Evolutionary conservation across 2,329 filamentous ascomycete genomes (phyloP), one percentile per base, ranked within the genome.

Genomic region (Colletotrichum sp.): DNA sequence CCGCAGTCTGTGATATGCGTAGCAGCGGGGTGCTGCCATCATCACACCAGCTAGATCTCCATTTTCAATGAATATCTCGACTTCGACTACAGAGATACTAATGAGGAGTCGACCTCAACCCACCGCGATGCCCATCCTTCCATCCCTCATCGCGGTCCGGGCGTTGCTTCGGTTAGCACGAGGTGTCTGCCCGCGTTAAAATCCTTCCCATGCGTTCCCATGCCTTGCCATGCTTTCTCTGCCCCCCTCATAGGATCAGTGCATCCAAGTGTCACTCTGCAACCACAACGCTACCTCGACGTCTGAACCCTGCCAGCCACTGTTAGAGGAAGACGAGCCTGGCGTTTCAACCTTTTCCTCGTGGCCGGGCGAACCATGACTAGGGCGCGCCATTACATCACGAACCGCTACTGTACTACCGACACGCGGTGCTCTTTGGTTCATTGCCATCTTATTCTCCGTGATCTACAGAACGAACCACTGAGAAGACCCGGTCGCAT

Each of bases 261-360:
- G 73, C 73, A 68, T 64, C 30, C 70, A 48, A 73, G 69, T 67
- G 43, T 68, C 64, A 64, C 27, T 48, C 28, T 48, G 62, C 36
- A 36, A 65, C 36, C 60, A 22, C 39, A 65, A 64, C 64, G 34
- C n/a, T 34, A 22, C 25, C 48, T 52, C 48, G 39, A 73, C 22
- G 43, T 36, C 69, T 52, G 39, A 68, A 73, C 73, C 73, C 73
- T 75, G 73, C 62, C 43, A 76, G 56, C 62, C 48, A 73, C 61
- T 76, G 74, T 76, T 30, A 32, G 74, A 74, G 70, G 70, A 76
- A 74, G 58, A 66, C 15, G 36, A 74, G 74, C 48, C 74, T 68
- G 58, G 58, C 30, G 74, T 76, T 76, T 74, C 70, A 74, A 76
- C 64, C 36, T 32, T 43, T 18, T 12, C 43, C 58, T 56, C 56